Base-by-base conservation (phyloP, 306 rosid species). In the Urtica urens region DNA sequence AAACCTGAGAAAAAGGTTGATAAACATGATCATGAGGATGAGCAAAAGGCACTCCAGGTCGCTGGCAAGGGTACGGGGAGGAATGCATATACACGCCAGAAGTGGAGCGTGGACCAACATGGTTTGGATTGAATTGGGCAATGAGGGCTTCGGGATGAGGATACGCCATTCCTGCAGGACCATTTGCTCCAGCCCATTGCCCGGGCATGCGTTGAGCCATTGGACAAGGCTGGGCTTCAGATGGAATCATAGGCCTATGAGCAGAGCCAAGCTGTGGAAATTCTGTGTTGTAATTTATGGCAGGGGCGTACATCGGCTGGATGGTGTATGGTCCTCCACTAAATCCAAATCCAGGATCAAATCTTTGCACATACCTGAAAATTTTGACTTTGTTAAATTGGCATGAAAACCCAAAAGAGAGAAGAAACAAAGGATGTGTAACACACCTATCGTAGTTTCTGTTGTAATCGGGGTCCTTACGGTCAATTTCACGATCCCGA, bases 271-370 rank as follows among this genome's bases (percentile, higher is more conserved):
- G 95, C 55, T 90, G 97, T 22, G 97, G 97, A 72, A 90, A 84
- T 76, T 90, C 95, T 1, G 94, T 84, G 64, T 84, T 90, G 73
- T 84, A 90, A 62, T 79, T 90, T 68, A 90, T 27, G 12, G 80
- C 92, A 42, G 97, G 80, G 30, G 93, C 53, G 58, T 81, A 90
- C 92, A 90, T 70, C 29, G 97, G 95, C 72, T 77, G 97, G 60
- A 90, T 56, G 29, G 92, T 34, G 55, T 81, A 90, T 1, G 95
- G 78, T 20, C 95, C 97, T 38, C 87, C 97, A 71, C 46, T 90
- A 74, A 84, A 84, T 52, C 97, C 94, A 67, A 90, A 90, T 30
- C 97, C 95, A 39, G 97, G 95, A 69, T 84, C 97, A 44, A 84
- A 90, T 71, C 95, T 84, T 70, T 90, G 97, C 92, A 79, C 49